Conservation (phyloP, 2,329 filamentous ascomycete species). For the Fusarium protoensiforme region DNA sequence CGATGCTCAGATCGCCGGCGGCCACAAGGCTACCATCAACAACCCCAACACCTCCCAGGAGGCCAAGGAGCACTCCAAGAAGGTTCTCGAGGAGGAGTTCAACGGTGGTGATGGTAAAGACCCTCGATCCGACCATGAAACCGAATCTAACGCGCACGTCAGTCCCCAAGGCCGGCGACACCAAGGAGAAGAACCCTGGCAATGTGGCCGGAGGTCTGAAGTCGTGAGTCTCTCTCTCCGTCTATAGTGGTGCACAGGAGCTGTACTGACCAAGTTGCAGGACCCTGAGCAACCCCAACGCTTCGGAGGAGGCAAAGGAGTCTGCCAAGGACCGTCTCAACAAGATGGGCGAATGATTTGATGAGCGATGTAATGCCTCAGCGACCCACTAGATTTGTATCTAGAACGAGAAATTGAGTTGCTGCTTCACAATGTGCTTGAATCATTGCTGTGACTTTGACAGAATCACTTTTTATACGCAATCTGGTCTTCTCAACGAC, state of each 20-base stretch:
- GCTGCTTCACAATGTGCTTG: background rate
- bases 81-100: conserved; percentile 63
- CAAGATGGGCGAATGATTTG: conserved; percentile 20
- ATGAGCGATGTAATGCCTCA: background rate
- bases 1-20: conserved; percentile 63
- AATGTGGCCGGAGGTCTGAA: conserved; percentile 65
- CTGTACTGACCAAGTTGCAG: conserved; percentile 36
- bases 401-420: background rate
- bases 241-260: no score
- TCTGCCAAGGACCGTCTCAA: conserved; percentile 63
- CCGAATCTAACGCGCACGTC: background rate
- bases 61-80: conserved; percentile 65
- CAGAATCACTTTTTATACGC: background rate
- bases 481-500: background rate
- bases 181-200: conserved; percentile 61
- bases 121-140: no score
- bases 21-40: conserved; percentile 69
- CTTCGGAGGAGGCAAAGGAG: conserved; percentile 66
- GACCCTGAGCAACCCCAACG: conserved; percentile 66
- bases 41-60: conserved; percentile 67
- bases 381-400: no score
- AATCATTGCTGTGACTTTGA: background rate
- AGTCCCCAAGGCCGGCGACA: conserved; percentile 48
- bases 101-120: conserved; percentile 53
- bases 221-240: conserved; percentile 52